Base-by-base conservation (phyloP, 371 early-diverging fungal genomes). In the Chytridiales sp. region DNA sequence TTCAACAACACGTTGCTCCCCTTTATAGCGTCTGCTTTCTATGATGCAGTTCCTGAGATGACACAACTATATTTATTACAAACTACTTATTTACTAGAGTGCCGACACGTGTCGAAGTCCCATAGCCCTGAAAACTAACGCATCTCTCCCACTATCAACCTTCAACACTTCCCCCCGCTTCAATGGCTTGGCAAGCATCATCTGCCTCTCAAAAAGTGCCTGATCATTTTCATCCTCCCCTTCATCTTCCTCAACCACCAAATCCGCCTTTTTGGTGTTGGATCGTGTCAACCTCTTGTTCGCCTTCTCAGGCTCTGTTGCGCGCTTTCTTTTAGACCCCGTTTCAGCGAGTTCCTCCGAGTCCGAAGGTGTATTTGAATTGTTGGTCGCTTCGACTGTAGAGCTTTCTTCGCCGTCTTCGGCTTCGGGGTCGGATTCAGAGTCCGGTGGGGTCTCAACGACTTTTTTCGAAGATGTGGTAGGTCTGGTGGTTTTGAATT, bases 71-170 rank as follows among this genome's bases (percentile, higher is more conserved):
- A n/a, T n/a, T n/a, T n/a, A n/a, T n/a, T n/a, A n/a, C n/a, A n/a
- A n/a, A n/a, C n/a, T n/a, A n/a, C n/a, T n/a, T n/a, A n/a, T n/a
- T n/a, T n/a, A n/a, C n/a, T n/a, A n/a, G n/a, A n/a, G n/a, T n/a
- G n/a, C 42, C 0, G 55, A 40, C 6, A 55, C 31, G 32, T 56
- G 57, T 3, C 35, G 8, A 29, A 46, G 24, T 6, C 19, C 13
- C 24, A 56, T 21, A 9, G 47, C 57, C 6, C 57, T 19, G 29
- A 56, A 56, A 4, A 56, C 31, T 4, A 38, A 8, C 21, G 57
- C 47, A 22, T 56, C 57, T 4, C 57, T 4, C 11, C 13, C 15
- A 6, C 34, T 46, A 24, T 56, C 57, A 31, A 56, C 43, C 47
- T n/a, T 9, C 9, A 56, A 39, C 21, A 35, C 4, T 35, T 56